Base-by-base conservation (phyloP, 371 early-diverging fungal species). In the Apophysomyces sp. region DNA sequence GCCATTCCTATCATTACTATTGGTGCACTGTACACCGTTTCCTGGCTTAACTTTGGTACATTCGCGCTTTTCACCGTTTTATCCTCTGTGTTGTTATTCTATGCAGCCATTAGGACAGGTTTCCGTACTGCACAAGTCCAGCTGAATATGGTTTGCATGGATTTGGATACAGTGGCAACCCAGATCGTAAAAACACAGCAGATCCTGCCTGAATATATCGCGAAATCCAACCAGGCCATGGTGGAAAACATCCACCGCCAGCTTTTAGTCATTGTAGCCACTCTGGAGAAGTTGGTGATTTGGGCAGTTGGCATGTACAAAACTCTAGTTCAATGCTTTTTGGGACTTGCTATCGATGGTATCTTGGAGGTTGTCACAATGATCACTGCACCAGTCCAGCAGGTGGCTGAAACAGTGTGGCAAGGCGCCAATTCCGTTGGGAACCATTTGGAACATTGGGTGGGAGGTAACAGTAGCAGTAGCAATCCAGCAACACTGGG, bases 321-420 rank as follows among this genome's bases (percentile, higher is more conserved):
- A 44, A 73, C 77, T 2, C 72, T 67, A 6, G 75, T 68, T 30
- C 76, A 72, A 8, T 80, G 81, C 39, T 51, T 80, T 9, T 34
- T 80, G 3, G 65, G 59, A 0, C 60, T 80, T 1, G 69, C 76
- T 18, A 39, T 80, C 39, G 66, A 71, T 21, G 55, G 67, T 2
- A 49, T 69, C 1, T 52, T 77, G 1, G 60, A 68, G 0, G 40
- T 69, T 0, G 62, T 72, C 7, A 71, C 69, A 8, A 49, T 37
- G 4, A 56, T 76, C 5, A 52, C 72, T 1, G 58, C 58, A 3
- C 71, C 77, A 0, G 26, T 76, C n/a, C 72, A 77, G 53, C 52
- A 68, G 8, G 65, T 67, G 0, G 63, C 73, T 27, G 60, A 75
- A 29, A 59, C 57, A 2, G 57, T 78, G 15, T 18, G 49, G 15